phyloP scores from a whole-genome alignment of 164 flowering plant species.

The Stephania cephalantha region DNA sequence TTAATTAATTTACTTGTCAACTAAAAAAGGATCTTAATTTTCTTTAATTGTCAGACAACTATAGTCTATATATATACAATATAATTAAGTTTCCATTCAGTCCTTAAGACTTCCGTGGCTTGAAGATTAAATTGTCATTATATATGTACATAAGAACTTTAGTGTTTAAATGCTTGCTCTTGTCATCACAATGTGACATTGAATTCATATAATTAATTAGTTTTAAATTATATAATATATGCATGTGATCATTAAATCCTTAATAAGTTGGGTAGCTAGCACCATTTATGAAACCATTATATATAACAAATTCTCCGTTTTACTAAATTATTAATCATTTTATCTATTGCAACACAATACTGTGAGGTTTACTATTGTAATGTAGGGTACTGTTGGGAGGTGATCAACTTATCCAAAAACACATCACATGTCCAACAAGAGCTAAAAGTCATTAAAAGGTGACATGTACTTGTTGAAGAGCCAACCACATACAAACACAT shows the following conservation, averaged over 20 bases:
- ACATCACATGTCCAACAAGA: conserved; percentile 5
- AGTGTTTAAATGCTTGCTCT: neutral
- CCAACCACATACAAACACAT: conserved; percentile 7
- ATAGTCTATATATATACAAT: no score
- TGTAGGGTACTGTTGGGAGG: neutral
- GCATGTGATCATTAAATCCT: neutral
- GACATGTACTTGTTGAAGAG: conserved; percentile 3
- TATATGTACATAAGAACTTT: no score
- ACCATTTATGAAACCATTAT: neutral
- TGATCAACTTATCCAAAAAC: conserved; percentile 3
- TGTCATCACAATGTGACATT: neutral
- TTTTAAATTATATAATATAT: no score
- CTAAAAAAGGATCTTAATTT: no score
- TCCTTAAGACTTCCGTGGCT: no score
- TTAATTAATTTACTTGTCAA: no score
- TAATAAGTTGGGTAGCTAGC: neutral
- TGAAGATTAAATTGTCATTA: no score
- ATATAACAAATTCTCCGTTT: neutral
- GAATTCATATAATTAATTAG: no score
- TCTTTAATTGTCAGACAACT: no score
- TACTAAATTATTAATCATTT: no score
- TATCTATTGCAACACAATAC: neutral
- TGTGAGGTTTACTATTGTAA: neutral
- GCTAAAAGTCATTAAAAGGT: neutral
- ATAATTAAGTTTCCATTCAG: no score